Percentiles rank a stretch among this genome's conserved stretches.
Evolutionary conservation across 495 filamentous ascomycete species (phyloP).

Genomic region (Trichocladium uniseriatum): DNA sequence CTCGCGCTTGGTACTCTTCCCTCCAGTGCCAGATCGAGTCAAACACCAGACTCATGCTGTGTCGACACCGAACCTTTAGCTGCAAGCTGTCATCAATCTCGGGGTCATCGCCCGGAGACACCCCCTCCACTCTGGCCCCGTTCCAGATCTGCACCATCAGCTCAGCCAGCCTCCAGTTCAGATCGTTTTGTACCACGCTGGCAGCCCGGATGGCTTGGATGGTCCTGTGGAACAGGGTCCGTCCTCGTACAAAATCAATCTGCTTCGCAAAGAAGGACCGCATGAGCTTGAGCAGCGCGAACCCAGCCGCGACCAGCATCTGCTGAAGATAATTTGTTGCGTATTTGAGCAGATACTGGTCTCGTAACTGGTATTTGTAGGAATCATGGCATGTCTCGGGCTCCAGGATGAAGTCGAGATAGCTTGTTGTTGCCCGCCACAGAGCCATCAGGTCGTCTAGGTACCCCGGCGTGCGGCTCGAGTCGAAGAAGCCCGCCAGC

Average conservation of each 20-base stretch:
- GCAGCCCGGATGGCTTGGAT: conserved; percentile 69
- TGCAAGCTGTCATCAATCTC: conserved; percentile 63
- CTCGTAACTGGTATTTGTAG: conserved; percentile 23
- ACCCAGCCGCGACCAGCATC: conserved; percentile 83
- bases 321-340: conserved; percentile 83
- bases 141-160: conserved; percentile 91
- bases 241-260: conserved; percentile 67
- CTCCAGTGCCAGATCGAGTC: conserved; percentile 93
- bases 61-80: conserved; percentile 77
- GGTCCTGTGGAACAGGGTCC: conserved; percentile 62
- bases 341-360: conserved; percentile 51
- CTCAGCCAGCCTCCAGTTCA: conserved; percentile 77
- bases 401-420: conserved; percentile 63
- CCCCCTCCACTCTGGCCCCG: conserved; percentile 49
- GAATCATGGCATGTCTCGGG: conserved; percentile 20
- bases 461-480: conserved; percentile 62
- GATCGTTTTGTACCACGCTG: conserved; percentile 73
- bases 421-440: conserved; percentile 64
- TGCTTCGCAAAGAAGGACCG: conserved; percentile 70
- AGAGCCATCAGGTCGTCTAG: conserved; percentile 67
- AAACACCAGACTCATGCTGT: conserved; percentile 89
- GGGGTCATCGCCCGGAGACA: conserved; percentile 30
- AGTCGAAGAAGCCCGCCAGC: conserved; percentile 82
- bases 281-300: conserved; percentile 74
- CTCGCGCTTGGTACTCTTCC: conserved; percentile 73